Percentiles rank a stretch among this genome's conserved stretches.
These are phyloP conservation scores for Emmonsiellopsis sp. DNA, from an alignment of 2,329 filamentous ascomycete genomes.

Conservation along the genomic window DNA sequence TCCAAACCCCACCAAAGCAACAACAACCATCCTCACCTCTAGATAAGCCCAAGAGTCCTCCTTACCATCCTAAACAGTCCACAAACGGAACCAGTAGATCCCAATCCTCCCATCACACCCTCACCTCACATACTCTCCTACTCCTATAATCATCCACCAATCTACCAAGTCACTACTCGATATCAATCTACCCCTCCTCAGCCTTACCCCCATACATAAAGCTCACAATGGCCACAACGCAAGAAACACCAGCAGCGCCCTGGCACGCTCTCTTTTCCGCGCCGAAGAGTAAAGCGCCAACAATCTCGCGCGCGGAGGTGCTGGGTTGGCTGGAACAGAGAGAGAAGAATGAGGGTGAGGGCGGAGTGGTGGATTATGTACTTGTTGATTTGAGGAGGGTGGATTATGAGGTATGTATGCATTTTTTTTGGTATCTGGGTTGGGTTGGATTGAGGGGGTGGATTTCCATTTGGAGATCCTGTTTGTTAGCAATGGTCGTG, in stretches of 20 bases:
- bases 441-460: not conserved
- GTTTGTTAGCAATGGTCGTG: too few species aligned
- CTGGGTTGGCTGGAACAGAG: conserved; percentile 27
- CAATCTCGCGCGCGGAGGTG: conserved; percentile 25
- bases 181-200: not conserved
- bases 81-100: too few species aligned
- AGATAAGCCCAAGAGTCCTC: too few species aligned
- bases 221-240: not conserved
- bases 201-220: not conserved
- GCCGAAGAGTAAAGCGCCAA: conserved; percentile 20
- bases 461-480: not conserved
- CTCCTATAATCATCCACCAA: too few species aligned
- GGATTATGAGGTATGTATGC: conserved; percentile 34
- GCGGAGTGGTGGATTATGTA: conserved; percentile 23
- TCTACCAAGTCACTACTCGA: not conserved
- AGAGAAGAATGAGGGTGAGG: conserved; percentile 10
- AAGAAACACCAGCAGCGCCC: conserved; percentile 14
- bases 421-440: too few species aligned
- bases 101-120: too few species aligned
- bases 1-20: too few species aligned
- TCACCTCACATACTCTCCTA: too few species aligned
- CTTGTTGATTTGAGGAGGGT: conserved; percentile 39
- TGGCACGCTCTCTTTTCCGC: conserved; percentile 35
- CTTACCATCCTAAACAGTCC: too few species aligned
- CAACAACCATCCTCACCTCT: too few species aligned